These are phyloP conservation scores for Pleoardoris graminearum DNA, from an alignment of 2,329 filamentous ascomycete genomes.

Conservation along the genomic window DNA sequence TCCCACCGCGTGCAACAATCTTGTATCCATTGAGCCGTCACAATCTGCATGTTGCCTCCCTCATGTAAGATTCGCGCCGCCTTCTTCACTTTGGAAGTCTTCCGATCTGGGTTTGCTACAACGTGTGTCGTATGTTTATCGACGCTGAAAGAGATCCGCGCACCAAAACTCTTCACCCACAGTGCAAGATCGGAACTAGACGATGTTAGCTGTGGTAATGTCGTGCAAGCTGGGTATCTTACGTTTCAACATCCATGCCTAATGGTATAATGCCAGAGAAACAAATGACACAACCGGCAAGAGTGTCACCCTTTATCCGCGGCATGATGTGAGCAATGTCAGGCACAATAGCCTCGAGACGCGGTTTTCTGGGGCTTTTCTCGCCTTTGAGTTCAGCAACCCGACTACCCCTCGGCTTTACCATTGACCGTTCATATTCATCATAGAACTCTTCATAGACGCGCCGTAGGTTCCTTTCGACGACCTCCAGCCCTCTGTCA, in stretches of 20 bases:
- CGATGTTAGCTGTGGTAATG: constrained; percentile 19
- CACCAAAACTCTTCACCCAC: constrained; percentile 86
- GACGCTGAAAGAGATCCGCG: constrained; percentile 64
- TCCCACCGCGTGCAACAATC: constrained; percentile 85
- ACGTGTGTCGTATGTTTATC: constrained; percentile 65
- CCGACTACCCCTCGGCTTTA: constrained; percentile 49
- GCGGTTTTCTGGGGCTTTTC: constrained; percentile 54
- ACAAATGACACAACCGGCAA: constrained; percentile 76
- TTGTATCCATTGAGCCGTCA: constrained; percentile 86
- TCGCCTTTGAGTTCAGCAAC: constrained; percentile 56
- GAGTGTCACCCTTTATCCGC: constrained; percentile 73
- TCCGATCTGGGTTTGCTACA: constrained; percentile 69
- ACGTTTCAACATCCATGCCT: constrained; percentile 71
- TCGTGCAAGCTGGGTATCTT: constrained; percentile 23
- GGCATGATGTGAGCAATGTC: constrained; percentile 87
- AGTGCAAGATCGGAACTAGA: constrained; percentile 76
- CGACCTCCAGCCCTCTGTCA: constrained; percentile 76
- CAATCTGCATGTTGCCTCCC: constrained; percentile 73
- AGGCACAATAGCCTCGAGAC: constrained; percentile 65
- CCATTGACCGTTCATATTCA: constrained; percentile 68
- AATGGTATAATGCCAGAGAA: constrained; percentile 89
- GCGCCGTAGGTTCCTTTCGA: constrained; percentile 74
- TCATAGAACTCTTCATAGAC: constrained; percentile 83
- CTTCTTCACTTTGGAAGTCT: constrained; percentile 88
- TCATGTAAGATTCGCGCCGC: constrained; percentile 69